A percentile compares a stretch with the other conserved stretches of the same genome.
These are phyloP conservation scores for Croton setiger DNA, from an alignment of 441 rosid genomes.

Conservation along the genomic window DNA sequence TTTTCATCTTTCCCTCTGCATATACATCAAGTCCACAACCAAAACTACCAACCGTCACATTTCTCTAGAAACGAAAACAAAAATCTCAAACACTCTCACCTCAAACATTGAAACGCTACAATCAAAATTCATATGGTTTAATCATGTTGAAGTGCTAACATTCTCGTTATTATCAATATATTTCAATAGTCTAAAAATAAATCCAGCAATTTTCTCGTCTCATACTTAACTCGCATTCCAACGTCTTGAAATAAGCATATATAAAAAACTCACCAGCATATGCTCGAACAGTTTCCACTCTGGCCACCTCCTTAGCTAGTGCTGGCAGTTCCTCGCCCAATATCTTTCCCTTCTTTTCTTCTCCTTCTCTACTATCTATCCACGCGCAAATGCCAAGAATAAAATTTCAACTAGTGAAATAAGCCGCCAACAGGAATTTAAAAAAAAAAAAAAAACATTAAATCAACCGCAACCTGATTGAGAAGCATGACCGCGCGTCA, in stretches of 20 bases:
- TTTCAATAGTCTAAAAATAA: neutral
- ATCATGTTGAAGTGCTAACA: neutral
- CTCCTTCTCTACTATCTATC: conserved; percentile 36
- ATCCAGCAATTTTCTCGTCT: neutral
- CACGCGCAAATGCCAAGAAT: neutral
- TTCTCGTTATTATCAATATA: neutral
- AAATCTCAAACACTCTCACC: conserved; percentile 1
- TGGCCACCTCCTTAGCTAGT: conserved; percentile 83
- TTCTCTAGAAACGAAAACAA: neutral
- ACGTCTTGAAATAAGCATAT: conserved; percentile 2
- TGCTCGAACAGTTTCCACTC: conserved; percentile 74
- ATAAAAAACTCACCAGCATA: conserved; percentile 65
- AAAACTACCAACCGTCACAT: neutral
- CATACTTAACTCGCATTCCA: neutral
- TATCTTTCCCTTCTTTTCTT: conserved; percentile 32
- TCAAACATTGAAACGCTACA: neutral
- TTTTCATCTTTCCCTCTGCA: neutral
- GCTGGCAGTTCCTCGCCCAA: conserved; percentile 75
- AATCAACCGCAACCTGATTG: conserved; percentile 38
- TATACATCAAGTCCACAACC: neutral
- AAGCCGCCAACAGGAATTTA: neutral
- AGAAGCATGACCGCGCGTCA: conserved; percentile 31
- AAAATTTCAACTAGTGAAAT: neutral
- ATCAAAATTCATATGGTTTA: neutral
- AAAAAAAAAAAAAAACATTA: too few relatives aligned